These are phyloP conservation scores for Myxozyma geophila DNA, from an alignment of 805 yeast genomes.

Conservation along the genomic window DNA sequence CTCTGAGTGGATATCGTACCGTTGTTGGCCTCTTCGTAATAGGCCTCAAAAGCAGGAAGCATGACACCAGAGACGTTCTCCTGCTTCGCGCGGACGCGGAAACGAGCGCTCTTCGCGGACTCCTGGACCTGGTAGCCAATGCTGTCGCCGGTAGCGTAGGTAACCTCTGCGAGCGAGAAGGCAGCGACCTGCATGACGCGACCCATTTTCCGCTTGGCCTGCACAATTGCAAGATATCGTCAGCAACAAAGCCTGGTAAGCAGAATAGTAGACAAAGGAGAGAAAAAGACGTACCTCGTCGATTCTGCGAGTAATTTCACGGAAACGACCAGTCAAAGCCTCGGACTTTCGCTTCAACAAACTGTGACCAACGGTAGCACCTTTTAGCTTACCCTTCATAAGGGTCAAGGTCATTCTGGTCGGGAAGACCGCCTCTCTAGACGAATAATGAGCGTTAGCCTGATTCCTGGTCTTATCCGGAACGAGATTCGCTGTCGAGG, in stretches of 20 bases:
- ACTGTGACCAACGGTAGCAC: constrained; percentile 96
- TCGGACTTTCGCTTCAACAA: constrained; percentile 93
- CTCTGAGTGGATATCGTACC: constrained; percentile 17
- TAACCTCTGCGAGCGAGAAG: constrained; percentile 93
- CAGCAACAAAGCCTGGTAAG: no score
- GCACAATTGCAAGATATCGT: not conserved
- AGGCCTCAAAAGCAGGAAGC: constrained; percentile 89
- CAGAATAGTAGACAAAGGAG: not conserved
- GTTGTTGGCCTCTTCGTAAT: constrained; percentile 79
- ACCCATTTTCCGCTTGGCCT: constrained; percentile 94
- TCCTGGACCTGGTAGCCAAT: constrained; percentile 96
- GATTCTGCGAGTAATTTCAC: constrained; percentile 92
- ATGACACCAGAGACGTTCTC: constrained; percentile 97
- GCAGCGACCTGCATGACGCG: constrained; percentile 98
- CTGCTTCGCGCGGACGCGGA: constrained; percentile 87
- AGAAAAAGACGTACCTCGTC: constrained; percentile 60
- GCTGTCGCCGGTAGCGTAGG: constrained; percentile 96
- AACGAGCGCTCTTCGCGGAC: constrained; percentile 83
- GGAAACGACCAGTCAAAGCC: constrained; percentile 92
- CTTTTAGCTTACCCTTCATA: constrained; percentile 94
- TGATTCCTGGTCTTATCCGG: not conserved
- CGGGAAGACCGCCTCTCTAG: constrained; percentile 38
- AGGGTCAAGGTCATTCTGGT: constrained; percentile 67
- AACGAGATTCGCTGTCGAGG: not conserved
- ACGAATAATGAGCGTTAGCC: not conserved